Percentiles rank a stretch among this genome's conserved stretches.
Evolutionary conservation across 352 stramenopile species (phyloP).

Genomic region (Pythium volutum): DNA sequence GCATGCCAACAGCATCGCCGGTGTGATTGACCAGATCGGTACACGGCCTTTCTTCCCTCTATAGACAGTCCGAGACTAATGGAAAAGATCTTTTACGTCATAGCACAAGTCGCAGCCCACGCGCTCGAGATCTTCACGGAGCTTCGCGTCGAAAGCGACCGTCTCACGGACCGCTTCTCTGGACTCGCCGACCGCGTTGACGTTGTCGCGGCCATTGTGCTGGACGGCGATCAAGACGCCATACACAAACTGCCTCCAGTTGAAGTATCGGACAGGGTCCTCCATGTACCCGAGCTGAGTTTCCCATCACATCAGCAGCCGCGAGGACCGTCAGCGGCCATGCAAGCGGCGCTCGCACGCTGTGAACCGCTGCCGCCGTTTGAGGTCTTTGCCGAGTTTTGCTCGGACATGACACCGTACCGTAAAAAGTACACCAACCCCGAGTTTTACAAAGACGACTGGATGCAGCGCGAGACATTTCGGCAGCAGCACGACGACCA

Average conservation of each 20-base stretch:
- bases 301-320: background rate
- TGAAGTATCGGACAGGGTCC: conserved; percentile 28
- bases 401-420: conserved; percentile 24
- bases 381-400: conserved; percentile 36
- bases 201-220: conserved; percentile 21
- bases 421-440: conserved; percentile 60
- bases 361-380: conserved; percentile 44
- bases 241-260: conserved; percentile 20
- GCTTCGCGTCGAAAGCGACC: conserved; percentile 24
- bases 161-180: conserved; percentile 28
- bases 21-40: conserved; percentile 56
- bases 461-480: conserved; percentile 42
- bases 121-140: conserved; percentile 53
- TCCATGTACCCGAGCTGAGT: conserved; percentile 19
- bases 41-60: background rate
- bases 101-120: conserved; percentile 46
- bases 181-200: conserved; percentile 34
- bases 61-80: no score
- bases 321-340: background rate
- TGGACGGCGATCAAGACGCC: conserved; percentile 24
- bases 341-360: conserved; percentile 28
- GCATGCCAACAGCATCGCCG: conserved; percentile 42
- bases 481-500: conserved; percentile 22
- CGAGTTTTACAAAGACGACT: conserved; percentile 58
- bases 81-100: no score